phyloP scores from a whole-genome alignment of 768 basidiomycete genomes.

The Serendipita sp. region DNA sequence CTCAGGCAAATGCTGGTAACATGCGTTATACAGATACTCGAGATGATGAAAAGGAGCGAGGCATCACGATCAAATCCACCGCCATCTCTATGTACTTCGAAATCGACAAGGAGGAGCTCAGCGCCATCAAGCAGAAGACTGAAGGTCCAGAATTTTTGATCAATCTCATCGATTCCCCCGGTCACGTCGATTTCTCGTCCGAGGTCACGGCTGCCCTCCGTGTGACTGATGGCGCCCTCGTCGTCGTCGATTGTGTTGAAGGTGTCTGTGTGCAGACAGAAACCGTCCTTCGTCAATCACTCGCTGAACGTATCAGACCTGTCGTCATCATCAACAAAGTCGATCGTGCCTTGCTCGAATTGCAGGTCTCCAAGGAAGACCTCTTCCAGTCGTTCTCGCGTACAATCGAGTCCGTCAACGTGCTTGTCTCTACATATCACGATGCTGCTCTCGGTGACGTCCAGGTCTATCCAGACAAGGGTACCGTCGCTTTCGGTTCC shows the following conservation, averaged over 20 bases:
- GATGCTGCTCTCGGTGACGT: constrained; percentile 90
- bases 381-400: constrained; percentile 96
- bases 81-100: constrained; percentile 99
- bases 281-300: constrained; percentile 94
- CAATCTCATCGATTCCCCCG: constrained; percentile 99
- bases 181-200: constrained; percentile 99
- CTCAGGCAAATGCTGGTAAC: constrained; percentile 84
- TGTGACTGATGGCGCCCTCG: constrained; percentile 98
- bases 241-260: constrained; percentile 98
- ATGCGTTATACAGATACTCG: constrained; percentile 95
- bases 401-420: constrained; percentile 95
- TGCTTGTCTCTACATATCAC: constrained; percentile 95
- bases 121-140: constrained; percentile 85
- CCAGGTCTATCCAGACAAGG: constrained; percentile 96
- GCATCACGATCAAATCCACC: constrained; percentile 99
- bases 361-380: constrained; percentile 92
- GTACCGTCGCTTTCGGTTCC: constrained; percentile 97
- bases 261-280: constrained; percentile 99
- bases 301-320: constrained; percentile 97
- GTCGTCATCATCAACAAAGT: constrained; percentile 99
- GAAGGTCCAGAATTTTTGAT: constrained; percentile 93
- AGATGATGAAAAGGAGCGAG: constrained; percentile 97
- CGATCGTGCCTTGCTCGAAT: constrained; percentile 95
- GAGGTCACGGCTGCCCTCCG: constrained; percentile 99
- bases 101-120: constrained; percentile 76